Conservation (phyloP, 1,284 basidiomycete genomes). For the Peniophora sp. region DNA sequence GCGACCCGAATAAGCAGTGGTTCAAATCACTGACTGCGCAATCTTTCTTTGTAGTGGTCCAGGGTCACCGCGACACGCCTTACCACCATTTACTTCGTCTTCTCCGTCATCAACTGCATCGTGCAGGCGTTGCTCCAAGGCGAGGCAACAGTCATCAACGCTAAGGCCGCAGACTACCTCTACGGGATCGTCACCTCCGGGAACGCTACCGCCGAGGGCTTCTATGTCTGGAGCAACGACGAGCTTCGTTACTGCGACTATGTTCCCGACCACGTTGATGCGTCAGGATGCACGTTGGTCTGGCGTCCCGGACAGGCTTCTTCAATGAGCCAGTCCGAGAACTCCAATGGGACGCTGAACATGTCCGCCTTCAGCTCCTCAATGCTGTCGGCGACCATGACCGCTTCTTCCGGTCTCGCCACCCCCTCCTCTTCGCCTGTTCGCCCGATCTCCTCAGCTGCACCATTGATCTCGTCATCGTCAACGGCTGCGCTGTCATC, state of each 20-base stretch:
- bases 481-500: slow-evolving; percentile 4
- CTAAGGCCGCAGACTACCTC: slow-evolving; percentile 46
- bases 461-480: background rate
- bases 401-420: slow-evolving; percentile 2
- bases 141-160: slow-evolving; percentile 59
- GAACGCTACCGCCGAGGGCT: slow-evolving; percentile 38
- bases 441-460: slow-evolving; percentile 1
- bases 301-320: slow-evolving; percentile 25
- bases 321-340: background rate
- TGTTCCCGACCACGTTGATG: slow-evolving; percentile 41
- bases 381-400: slow-evolving; percentile 1
- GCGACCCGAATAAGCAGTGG: background rate
- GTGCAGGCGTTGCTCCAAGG: slow-evolving; percentile 64
- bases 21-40: slow-evolving; percentile 5
- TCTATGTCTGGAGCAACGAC: slow-evolving; percentile 40
- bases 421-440: slow-evolving; percentile 1
- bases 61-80: slow-evolving; percentile 62
- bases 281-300: slow-evolving; percentile 42
- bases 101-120: slow-evolving; percentile 59
- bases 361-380: slow-evolving; percentile 3
- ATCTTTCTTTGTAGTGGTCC: slow-evolving; percentile 45
- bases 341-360: background rate
- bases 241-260: slow-evolving; percentile 51
- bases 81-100: slow-evolving; percentile 57
- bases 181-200: slow-evolving; percentile 41